Base-by-base conservation (phyloP, 2,329 filamentous ascomycete genomes). In the Fusarium circinatum region DNA sequence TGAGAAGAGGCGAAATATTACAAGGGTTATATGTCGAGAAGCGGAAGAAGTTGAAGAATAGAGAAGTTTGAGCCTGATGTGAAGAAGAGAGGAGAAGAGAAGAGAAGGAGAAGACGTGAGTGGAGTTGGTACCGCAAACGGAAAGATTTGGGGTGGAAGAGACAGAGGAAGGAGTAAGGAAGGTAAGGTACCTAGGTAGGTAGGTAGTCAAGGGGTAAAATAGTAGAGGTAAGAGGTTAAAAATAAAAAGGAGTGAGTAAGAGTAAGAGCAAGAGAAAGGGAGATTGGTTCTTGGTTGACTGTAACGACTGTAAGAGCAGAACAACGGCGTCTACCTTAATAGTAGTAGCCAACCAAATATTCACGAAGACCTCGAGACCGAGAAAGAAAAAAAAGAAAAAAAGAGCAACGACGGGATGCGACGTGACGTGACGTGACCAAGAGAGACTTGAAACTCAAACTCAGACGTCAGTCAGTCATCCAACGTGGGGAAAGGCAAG, bases 401-500 rank as follows among this genome's bases (percentile, higher is more conserved):
- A 54, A 22, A 20, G 52, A 55, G 54, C 58, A 51, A 57, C 49
- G 57, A 47, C 36, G 15, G 45, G 62, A 56, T 48, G 58, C 54
- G 49, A 52, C 34, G 48, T 32, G 48, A 47, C 48, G 20, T 52
- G 62, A 56, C 51, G 52, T 61, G 57, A 54, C 44, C 54, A 58
- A 51, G 44, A 48, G 44, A 51, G 41, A 62, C 32, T 45, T 41
- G 55, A 59, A 62, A 63, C 34, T 28, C 42, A 62, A 59, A 66
- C 45, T 32, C 52, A 48, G 52, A 56, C 52, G 62, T 51, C 65
- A 65, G 48, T 59, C 65, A 65, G 48, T 47, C 47, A 65, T 41
- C 30, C 42, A 64, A 56, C 57, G 61, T 71, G 68, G 68, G 68
- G 70, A 73, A 69, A 65, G 34, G 30, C 45, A 68, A 41, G 24